These are phyloP conservation scores for Mycena galopus DNA, from an alignment of 768 basidiomycete genomes.

Conservation along the genomic window DNA sequence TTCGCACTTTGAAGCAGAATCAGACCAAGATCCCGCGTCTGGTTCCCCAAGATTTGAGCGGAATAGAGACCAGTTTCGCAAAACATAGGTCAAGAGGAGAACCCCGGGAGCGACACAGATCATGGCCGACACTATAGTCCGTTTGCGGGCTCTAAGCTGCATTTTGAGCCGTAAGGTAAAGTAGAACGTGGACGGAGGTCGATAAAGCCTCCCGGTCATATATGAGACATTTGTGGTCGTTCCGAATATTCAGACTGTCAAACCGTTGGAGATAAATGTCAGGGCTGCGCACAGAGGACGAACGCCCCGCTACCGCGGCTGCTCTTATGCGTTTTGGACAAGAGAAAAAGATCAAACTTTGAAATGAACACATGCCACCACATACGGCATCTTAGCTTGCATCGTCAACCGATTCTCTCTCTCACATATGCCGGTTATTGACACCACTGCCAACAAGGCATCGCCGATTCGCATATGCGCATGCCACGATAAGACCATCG, in stretches of 20 bases:
- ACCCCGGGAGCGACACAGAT: slow-evolving; percentile 4
- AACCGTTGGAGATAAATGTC: not conserved
- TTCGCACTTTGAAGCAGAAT: not conserved
- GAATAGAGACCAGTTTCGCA: not conserved
- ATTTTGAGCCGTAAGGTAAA: not conserved
- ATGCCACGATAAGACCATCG: too few species aligned
- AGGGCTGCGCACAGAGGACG: too few species aligned
- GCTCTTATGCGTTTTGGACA: too few species aligned
- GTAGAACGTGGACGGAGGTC: not conserved
- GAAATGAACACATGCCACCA: too few species aligned
- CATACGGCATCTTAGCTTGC: too few species aligned
- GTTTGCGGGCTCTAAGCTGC: slow-evolving; percentile 7
- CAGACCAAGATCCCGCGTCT: not conserved
- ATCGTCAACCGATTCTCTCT: too few species aligned
- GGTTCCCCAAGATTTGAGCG: not conserved
- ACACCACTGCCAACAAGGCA: too few species aligned
- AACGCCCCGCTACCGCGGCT: too few species aligned
- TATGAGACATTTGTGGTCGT: not conserved
- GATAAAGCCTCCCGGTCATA: too few species aligned
- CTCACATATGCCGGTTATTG: too few species aligned
- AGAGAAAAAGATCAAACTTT: too few species aligned
- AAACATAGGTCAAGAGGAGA: slow-evolving; percentile 2
- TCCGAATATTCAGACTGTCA: not conserved
- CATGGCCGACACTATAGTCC: not conserved
- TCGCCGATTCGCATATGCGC: too few species aligned